These are phyloP conservation scores for Botryotinia convoluta DNA, from an alignment of 2,329 filamentous ascomycete genomes.

Conservation along the genomic window DNA sequence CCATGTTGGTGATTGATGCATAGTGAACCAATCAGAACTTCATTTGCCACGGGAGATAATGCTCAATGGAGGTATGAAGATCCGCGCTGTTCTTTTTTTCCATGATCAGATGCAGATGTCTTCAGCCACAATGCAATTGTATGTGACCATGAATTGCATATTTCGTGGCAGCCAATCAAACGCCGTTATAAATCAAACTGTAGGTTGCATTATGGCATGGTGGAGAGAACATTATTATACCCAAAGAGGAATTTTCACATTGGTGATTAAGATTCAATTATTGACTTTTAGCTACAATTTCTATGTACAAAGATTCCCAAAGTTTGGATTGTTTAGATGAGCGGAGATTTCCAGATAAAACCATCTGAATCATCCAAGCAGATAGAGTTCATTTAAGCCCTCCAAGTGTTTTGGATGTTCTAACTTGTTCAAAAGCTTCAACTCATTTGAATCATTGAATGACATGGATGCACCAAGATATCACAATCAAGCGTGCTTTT, in stretches of 20 bases:
- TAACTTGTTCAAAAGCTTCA: not conserved
- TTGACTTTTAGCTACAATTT: not conserved
- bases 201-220: not conserved
- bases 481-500: not conserved
- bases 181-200: not conserved
- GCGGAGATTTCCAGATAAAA: not conserved
- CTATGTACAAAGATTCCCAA: not conserved
- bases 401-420: not conserved
- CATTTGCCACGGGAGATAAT: too few relatives aligned
- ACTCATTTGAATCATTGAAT: not conserved
- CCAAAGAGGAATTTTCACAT: not conserved
- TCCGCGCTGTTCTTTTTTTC: not conserved
- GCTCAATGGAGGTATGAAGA: not conserved
- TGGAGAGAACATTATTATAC: not conserved
- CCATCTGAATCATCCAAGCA: not conserved
- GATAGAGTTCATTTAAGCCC: not conserved
- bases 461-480: not conserved
- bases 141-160: not conserved
- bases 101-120: not conserved
- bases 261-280: not conserved
- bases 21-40: not conserved
- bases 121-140: not conserved
- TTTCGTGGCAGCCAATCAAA: not conserved
- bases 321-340: not conserved
- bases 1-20: not conserved